Conservation (phyloP, 2,329 filamentous ascomycete species). For the Arthroderma uncinatum region DNA sequence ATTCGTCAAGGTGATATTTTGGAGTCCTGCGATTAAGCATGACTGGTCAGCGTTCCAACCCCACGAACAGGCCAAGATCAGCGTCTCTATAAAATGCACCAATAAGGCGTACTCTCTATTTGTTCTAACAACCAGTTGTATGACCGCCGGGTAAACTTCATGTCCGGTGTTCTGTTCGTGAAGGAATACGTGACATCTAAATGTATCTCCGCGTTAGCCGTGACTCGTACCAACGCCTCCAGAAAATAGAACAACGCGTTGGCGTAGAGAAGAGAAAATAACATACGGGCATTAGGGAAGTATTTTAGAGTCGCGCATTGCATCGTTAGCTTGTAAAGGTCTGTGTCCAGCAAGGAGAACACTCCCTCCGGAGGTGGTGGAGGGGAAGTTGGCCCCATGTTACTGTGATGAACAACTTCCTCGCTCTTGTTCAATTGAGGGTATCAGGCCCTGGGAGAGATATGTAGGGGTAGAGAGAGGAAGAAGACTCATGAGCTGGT, state of each 20-base stretch:
- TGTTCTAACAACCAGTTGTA: slow-evolving; percentile 79
- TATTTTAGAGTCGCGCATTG: slow-evolving; percentile 92
- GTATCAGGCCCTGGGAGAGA: not conserved
- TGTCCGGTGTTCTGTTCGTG: slow-evolving; percentile 88
- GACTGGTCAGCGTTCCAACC: not conserved
- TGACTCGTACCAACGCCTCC: not conserved
- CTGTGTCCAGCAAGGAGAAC: slow-evolving; percentile 71
- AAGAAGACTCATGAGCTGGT: not conserved
- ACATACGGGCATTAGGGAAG: slow-evolving; percentile 54
- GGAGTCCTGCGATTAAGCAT: slow-evolving; percentile 51
- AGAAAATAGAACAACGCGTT: not conserved
- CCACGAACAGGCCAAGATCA: not conserved
- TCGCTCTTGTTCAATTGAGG: not conserved
- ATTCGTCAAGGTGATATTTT: slow-evolving; percentile 63
- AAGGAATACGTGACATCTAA: slow-evolving; percentile 78
- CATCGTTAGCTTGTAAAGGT: slow-evolving; percentile 97
- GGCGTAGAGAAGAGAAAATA: not conserved
- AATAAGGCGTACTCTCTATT: slow-evolving; percentile 53
- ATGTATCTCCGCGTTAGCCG: not conserved
- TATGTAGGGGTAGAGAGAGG: not conserved
- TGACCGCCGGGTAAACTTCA: slow-evolving; percentile 73
- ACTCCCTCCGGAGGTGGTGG: slow-evolving; percentile 50
- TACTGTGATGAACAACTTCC: not conserved
- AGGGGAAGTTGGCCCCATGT: slow-evolving; percentile 1
- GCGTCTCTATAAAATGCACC: not conserved